Evolutionary conservation across 768 basidiomycete genomes (phyloP).

Genomic region (Mycena capillaripes): DNA sequence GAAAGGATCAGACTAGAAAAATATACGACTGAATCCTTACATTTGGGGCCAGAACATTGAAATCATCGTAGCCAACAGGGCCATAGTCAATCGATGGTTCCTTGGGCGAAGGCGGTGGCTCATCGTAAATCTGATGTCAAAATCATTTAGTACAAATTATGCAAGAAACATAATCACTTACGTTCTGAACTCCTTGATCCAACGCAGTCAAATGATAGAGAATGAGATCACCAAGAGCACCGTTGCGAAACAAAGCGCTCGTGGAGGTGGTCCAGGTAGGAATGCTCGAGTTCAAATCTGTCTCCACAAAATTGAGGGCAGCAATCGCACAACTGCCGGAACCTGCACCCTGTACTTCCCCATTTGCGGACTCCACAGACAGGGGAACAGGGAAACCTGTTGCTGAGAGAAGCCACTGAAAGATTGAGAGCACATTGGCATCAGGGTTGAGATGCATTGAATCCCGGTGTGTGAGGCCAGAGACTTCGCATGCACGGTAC

Average conservation of each 20-base stretch:
- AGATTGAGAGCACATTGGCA: neutral
- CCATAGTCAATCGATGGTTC: neutral
- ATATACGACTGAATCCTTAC: neutral
- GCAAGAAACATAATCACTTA: too few species aligned
- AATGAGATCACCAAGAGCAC: too few species aligned
- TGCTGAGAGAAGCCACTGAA: constrained; percentile 7
- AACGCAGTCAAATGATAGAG: too few species aligned
- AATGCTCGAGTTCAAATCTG: neutral
- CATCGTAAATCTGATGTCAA: constrained; percentile 1
- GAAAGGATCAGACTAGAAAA: neutral
- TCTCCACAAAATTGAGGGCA: constrained; percentile 20
- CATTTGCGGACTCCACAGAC: neutral
- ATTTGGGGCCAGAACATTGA: constrained; percentile 14
- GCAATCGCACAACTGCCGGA: constrained; percentile 21
- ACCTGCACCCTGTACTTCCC: neutral
- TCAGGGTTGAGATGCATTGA: neutral
- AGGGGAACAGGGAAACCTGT: neutral
- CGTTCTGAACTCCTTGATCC: too few species aligned
- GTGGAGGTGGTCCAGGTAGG: neutral
- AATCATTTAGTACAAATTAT: constrained; percentile 7
- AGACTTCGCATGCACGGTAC: neutral
- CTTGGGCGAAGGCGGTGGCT: neutral
- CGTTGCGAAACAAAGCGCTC: constrained; percentile 8
- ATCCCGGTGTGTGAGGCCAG: neutral
- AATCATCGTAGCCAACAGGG: constrained; percentile 17